Base-by-base conservation (phyloP, 352 stramenopile species). In the Pythium utonaiense region DNA sequence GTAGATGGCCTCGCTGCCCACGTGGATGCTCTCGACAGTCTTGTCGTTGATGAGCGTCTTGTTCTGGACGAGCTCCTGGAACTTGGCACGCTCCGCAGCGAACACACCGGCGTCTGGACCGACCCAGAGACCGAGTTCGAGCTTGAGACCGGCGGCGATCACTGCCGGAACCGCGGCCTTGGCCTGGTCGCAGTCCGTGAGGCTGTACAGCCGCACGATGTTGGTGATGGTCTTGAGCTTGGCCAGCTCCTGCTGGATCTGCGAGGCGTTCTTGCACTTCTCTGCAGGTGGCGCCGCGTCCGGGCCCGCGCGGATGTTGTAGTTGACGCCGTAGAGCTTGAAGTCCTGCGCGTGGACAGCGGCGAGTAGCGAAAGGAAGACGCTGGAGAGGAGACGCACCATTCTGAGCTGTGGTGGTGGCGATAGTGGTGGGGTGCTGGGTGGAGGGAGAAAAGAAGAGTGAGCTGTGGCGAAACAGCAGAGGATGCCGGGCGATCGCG, bases 1-100 rank as follows among this genome's bases (percentile, higher is more conserved):
- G 62, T 88, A 88, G 21, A 91, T 65, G 25, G 78, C 76, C 48
- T 91, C 82, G 33, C 71, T 85, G 57, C 79, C 82, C n/a, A 91
- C 76, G 62, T 89, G 78, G 50, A 91, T 70, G 41, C 74, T 70
- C 34, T 78, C 62, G 33, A 89, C 66, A 53, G 71, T 77, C 47
- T 75, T 57, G 31, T 45, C 47, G 19, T 70, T 73, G 8, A 83
- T 57, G n/a, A 77, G 54, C 28, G 63, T 72, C 27, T 69, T 74
- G 36, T 71, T 57, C 36, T 65, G 13, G 2, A 87, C 53, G 30
- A 86, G 65, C 44, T 64, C 64, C 63, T 80, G 34, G 59, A 86
- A 78, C 28, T 55, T 58, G 7, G 64, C 66, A 57, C 74, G 74
- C 63, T 87, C 77, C n/a, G 59, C 60, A 25, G 66, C 61, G 54